Evolutionary conservation across 2,329 filamentous ascomycete species (phyloP).

Genomic region (Xylaria sp.): DNA sequence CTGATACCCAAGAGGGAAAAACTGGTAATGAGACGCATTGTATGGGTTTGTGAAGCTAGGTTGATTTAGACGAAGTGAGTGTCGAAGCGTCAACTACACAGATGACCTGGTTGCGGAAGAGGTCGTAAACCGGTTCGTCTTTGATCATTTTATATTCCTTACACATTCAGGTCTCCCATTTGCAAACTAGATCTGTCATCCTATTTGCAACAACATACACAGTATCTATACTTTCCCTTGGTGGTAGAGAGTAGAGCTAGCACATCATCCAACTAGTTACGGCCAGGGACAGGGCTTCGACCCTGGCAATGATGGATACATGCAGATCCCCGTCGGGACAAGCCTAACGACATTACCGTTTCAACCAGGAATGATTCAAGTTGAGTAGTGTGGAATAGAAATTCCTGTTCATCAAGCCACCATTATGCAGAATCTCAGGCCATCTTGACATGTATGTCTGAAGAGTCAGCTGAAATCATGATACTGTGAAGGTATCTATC

Average conservation of each 20-base stretch:
- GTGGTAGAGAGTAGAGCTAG: not conserved
- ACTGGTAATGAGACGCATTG: slow-evolving; percentile 42
- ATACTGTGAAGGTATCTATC: not conserved
- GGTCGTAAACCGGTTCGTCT: not conserved
- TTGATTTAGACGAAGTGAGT: slow-evolving; percentile 41
- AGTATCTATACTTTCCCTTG: slow-evolving; percentile 4
- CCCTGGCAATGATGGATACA: slow-evolving; percentile 34
- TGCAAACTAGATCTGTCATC: slow-evolving; percentile 1
- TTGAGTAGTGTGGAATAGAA: slow-evolving; percentile 27
- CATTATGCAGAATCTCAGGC: slow-evolving; percentile 27
- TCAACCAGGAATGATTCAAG: slow-evolving; percentile 33
- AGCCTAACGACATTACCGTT: slow-evolving; percentile 32
- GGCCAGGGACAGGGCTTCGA: slow-evolving; percentile 18
- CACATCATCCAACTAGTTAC: slow-evolving; percentile 17
- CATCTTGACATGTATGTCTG: slow-evolving; percentile 16
- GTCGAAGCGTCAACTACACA: slow-evolving; percentile 38
- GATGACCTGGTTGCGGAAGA: slow-evolving; percentile 14
- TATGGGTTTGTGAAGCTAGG: slow-evolving; percentile 26
- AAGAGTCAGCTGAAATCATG: not conserved
- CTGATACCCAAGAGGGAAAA: slow-evolving; percentile 44
- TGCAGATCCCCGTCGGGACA: slow-evolving; percentile 43
- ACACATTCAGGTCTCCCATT: not conserved
- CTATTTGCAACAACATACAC: slow-evolving; percentile 32
- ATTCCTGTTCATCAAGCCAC: slow-evolving; percentile 25
- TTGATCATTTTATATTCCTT: slow-evolving; percentile 36